phyloP scores from a whole-genome alignment of 352 stramenopile genomes.

The Phytophthora litchii region DNA sequence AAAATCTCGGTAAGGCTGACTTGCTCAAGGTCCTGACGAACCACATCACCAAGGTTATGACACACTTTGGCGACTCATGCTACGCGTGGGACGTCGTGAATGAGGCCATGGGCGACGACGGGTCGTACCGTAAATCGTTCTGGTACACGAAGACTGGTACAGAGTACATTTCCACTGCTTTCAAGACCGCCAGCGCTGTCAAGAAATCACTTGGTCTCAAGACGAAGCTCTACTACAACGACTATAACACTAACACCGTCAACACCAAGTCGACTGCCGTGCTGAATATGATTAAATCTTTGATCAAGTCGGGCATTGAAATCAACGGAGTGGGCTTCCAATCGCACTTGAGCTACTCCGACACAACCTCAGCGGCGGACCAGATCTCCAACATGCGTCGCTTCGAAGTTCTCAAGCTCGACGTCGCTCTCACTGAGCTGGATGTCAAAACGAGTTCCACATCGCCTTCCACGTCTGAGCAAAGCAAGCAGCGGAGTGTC shows the following conservation, averaged over 20 bases:
- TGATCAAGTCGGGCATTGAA: conserved; percentile 8
- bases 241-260: conserved; percentile 20
- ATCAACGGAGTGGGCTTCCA: conserved; percentile 29
- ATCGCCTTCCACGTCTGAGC: conserved; percentile 9
- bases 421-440: conserved; percentile 30
- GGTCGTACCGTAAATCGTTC: conserved; percentile 27
- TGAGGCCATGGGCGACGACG: conserved; percentile 28
- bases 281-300: conserved; percentile 9
- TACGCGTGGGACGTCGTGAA: conserved; percentile 25
- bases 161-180: conserved; percentile 30
- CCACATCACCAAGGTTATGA: conserved; percentile 30
- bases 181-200: conserved; percentile 21
- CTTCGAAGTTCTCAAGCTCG: conserved; percentile 20
- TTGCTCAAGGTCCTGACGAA: conserved; percentile 24
- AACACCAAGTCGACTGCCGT: conserved; percentile 29
- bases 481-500: conserved; percentile 17
- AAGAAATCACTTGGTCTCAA: conserved; percentile 21
- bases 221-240: conserved; percentile 20
- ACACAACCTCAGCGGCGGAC: conserved; percentile 4
- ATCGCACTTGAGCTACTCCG: conserved; percentile 19
- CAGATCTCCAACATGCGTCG: conserved; percentile 27
- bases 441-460: conserved; percentile 24
- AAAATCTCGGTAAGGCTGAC: conserved; percentile 24
- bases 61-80: conserved; percentile 31
- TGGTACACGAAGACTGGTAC: conserved; percentile 32